Evolutionary conservation across 139 green algal species (phyloP).

Genomic region (Volvox reticuliferus): DNA sequence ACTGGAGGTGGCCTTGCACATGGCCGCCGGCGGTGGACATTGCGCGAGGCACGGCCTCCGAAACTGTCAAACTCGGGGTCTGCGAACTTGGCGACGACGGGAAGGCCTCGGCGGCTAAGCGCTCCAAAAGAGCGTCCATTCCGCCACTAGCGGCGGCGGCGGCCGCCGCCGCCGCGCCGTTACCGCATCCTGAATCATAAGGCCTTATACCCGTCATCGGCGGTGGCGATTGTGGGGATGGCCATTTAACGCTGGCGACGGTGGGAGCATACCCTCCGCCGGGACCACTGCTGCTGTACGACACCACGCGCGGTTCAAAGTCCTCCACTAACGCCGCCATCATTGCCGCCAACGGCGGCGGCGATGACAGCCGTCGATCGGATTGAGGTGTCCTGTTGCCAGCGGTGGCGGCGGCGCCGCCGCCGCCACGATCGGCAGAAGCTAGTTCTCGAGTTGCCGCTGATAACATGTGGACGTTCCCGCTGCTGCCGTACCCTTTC

Average conservation of each 20-base stretch:
- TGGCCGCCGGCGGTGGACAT: not conserved
- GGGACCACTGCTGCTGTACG: not conserved
- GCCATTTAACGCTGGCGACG: not conserved
- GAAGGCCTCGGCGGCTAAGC: not conserved
- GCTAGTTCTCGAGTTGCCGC: not conserved
- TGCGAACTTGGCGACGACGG: not conserved
- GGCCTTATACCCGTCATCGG: not conserved
- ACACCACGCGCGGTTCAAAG: not conserved
- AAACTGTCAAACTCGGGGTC: not conserved
- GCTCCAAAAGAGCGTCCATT: conserved; percentile 14
- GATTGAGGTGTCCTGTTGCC: not conserved
- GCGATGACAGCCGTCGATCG: not conserved
- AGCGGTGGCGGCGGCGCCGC: not conserved
- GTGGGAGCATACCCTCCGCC: not conserved
- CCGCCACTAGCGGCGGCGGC: not conserved
- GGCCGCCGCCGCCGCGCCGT: not conserved
- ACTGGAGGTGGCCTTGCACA: too few species aligned
- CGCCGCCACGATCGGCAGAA: not conserved
- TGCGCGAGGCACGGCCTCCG: too few species aligned
- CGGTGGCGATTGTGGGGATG: not conserved
- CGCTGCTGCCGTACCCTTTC: not conserved
- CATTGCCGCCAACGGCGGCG: not conserved
- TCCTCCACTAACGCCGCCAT: not conserved
- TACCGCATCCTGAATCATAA: not conserved
- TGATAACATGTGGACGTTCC: not conserved